Evolutionary conservation across 495 filamentous ascomycete species (phyloP).

Genomic region (Astrocystis sublimbata): DNA sequence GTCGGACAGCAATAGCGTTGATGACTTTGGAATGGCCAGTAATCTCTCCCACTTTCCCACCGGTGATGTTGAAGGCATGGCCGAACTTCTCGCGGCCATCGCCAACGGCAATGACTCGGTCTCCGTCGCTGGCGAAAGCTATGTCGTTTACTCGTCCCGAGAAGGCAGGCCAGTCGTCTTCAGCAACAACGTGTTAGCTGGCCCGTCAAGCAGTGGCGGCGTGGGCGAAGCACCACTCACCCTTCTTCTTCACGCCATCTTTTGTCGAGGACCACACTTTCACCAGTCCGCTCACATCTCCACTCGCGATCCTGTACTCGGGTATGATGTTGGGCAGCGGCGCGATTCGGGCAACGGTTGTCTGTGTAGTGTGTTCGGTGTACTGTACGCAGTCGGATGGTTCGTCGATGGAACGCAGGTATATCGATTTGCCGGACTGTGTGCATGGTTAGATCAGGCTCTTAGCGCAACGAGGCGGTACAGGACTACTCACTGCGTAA

Average conservation of each 20-base stretch:
- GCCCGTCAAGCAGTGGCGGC: not conserved
- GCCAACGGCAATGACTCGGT: slow-evolving; percentile 93
- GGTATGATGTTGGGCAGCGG: slow-evolving; percentile 55
- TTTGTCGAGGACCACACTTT: slow-evolving; percentile 78
- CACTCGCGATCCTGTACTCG: slow-evolving; percentile 93
- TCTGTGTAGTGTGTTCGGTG: slow-evolving; percentile 80
- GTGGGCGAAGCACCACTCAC: slow-evolving; percentile 26
- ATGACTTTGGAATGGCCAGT: slow-evolving; percentile 85
- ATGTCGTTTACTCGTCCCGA: slow-evolving; percentile 94
- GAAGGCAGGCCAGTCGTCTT: slow-evolving; percentile 89
- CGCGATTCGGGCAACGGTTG: slow-evolving; percentile 91
- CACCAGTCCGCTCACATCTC: slow-evolving; percentile 80
- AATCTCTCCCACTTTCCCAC: slow-evolving; percentile 93
- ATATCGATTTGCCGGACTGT: slow-evolving; percentile 96
- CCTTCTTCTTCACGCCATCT: slow-evolving; percentile 67
- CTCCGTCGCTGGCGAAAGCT: slow-evolving; percentile 96
- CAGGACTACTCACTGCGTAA: slow-evolving; percentile 70
- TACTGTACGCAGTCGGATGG: slow-evolving; percentile 83
- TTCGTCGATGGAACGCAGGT: slow-evolving; percentile 88
- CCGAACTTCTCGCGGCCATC: slow-evolving; percentile 93
- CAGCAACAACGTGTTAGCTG: not conserved
- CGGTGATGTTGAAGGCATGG: slow-evolving; percentile 91
- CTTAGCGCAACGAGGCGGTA: not conserved
- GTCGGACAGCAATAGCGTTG: slow-evolving; percentile 87
- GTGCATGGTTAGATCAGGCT: not conserved